Conservation (phyloP, 495 filamentous ascomycete species). For the Daldinia grandis region DNA sequence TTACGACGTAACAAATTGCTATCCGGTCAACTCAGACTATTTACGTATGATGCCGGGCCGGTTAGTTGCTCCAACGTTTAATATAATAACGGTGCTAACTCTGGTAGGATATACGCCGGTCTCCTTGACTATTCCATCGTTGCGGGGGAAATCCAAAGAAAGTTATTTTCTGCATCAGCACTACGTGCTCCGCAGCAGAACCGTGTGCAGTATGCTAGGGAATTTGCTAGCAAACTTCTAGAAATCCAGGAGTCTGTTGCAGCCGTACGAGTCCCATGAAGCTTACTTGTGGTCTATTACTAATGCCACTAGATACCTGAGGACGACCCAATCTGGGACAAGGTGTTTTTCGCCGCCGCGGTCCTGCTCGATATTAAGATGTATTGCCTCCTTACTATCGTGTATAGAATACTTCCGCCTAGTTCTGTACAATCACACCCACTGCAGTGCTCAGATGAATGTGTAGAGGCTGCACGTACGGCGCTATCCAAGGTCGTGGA, state of each 20-base stretch:
- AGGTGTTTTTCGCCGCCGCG: constrained; percentile 54
- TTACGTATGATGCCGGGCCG: neutral
- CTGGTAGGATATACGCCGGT: constrained; percentile 29
- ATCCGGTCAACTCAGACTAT: constrained; percentile 6
- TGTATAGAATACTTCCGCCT: constrained; percentile 68
- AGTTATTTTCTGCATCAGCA: constrained; percentile 34
- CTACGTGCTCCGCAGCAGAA: constrained; percentile 24
- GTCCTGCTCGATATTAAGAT: constrained; percentile 61
- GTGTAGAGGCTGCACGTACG: constrained; percentile 64
- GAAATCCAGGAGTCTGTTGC: constrained; percentile 17
- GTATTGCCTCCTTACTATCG: constrained; percentile 62
- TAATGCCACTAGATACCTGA: constrained; percentile 19
- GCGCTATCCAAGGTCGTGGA: constrained; percentile 55
- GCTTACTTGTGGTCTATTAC: neutral
- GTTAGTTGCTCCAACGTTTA: constrained; percentile 8
- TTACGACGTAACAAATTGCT: constrained; percentile 62
- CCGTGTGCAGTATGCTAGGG: constrained; percentile 22
- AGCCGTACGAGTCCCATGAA: constrained; percentile 10
- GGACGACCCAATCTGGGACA: constrained; percentile 31
- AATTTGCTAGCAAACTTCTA: constrained; percentile 23
- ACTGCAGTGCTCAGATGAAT: constrained; percentile 56
- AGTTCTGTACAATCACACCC: constrained; percentile 33
- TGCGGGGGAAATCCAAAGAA: constrained; percentile 38
- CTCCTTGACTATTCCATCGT: constrained; percentile 27
- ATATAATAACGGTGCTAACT: constrained; percentile 1